A percentile compares a stretch with the other conserved stretches of the same genome.
These are phyloP conservation scores for Irpex rosettiformis DNA, from an alignment of 1,284 basidiomycete genomes.

Conservation along the genomic window DNA sequence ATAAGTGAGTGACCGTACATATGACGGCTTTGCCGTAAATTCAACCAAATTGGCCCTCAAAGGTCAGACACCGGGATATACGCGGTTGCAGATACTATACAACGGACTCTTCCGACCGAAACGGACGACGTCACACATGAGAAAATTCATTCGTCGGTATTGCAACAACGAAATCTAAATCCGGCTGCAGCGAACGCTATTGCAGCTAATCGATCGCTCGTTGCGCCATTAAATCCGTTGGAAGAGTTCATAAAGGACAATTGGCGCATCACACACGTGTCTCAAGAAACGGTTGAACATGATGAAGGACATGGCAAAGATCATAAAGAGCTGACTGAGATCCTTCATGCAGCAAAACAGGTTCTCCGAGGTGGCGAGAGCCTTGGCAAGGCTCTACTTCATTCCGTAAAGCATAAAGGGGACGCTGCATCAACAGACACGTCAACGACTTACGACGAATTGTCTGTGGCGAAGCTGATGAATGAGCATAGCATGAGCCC, in stretches of 20 bases:
- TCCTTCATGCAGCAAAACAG: slow-evolving; percentile 8
- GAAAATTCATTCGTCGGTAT: slow-evolving; percentile 57
- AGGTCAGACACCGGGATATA: slow-evolving; percentile 57
- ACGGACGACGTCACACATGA: slow-evolving; percentile 52
- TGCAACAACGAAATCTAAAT: slow-evolving; percentile 38
- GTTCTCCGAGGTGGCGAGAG: slow-evolving; percentile 1
- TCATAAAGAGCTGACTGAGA: slow-evolving; percentile 2
- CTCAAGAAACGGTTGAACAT: slow-evolving; percentile 5
- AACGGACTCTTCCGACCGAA: slow-evolving; percentile 46
- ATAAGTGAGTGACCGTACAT: slow-evolving; percentile 44
- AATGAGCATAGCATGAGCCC: slow-evolving; percentile 20
- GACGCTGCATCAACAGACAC: neutral
- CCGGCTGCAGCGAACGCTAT: slow-evolving; percentile 36
- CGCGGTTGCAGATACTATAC: slow-evolving; percentile 36
- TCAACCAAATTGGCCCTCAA: slow-evolving; percentile 1
- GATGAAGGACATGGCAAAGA: slow-evolving; percentile 3
- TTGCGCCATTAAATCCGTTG: slow-evolving; percentile 44
- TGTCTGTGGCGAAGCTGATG: slow-evolving; percentile 8
- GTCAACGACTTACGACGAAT: neutral
- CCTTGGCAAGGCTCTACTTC: neutral
- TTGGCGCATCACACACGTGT: slow-evolving; percentile 37
- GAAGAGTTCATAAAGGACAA: slow-evolving; percentile 46
- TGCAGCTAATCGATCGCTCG: slow-evolving; percentile 38
- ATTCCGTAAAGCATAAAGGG: slow-evolving; percentile 5
- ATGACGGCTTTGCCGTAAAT: slow-evolving; percentile 2